Evolutionary conservation across 371 early-diverging fungal genomes (phyloP).

Genomic region (Rhizopus stolonifer): DNA sequence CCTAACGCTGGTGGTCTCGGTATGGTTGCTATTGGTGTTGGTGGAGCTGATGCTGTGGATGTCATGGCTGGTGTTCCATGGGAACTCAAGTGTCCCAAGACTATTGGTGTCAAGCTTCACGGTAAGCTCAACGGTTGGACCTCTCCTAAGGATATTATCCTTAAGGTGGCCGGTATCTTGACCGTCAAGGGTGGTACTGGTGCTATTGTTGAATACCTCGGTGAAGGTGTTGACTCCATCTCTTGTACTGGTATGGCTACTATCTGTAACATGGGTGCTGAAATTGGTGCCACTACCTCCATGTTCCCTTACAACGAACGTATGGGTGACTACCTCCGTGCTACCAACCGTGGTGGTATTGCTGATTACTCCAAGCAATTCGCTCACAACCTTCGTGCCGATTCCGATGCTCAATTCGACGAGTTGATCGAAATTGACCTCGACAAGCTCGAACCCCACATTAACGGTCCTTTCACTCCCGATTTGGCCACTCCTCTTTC

Average conservation of each 20-base stretch:
- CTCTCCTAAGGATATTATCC: constrained; percentile 89
- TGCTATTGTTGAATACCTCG: constrained; percentile 94
- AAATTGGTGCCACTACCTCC: constrained; percentile 95
- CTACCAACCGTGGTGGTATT: constrained; percentile 78
- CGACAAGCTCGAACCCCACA: constrained; percentile 83
- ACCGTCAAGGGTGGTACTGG: constrained; percentile 94
- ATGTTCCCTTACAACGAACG: constrained; percentile 89
- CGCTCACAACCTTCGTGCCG: constrained; percentile 80
- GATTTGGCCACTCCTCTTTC: constrained; percentile 89
- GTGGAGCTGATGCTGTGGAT: constrained; percentile 97
- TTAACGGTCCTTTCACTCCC: constrained; percentile 97
- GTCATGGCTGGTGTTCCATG: constrained; percentile 97
- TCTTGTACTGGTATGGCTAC: constrained; percentile 98
- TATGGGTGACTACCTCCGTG: constrained; percentile 85
- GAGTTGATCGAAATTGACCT: constrained; percentile 92
- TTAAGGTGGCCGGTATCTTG: constrained; percentile 90
- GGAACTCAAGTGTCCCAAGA: constrained; percentile 95
- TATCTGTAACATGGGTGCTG: constrained; percentile 98
- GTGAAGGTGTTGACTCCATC: constrained; percentile 87
- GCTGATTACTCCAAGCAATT: constrained; percentile 72
- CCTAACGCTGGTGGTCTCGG: constrained; percentile 95
- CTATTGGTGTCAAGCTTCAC: constrained; percentile 86
- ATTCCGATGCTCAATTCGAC: constrained; percentile 87
- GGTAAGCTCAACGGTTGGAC: constrained; percentile 93
- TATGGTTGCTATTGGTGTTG: constrained; percentile 95